Evolutionary conservation across 768 basidiomycete species (phyloP).

Genomic region (Pulveroboletus ravenelii): DNA sequence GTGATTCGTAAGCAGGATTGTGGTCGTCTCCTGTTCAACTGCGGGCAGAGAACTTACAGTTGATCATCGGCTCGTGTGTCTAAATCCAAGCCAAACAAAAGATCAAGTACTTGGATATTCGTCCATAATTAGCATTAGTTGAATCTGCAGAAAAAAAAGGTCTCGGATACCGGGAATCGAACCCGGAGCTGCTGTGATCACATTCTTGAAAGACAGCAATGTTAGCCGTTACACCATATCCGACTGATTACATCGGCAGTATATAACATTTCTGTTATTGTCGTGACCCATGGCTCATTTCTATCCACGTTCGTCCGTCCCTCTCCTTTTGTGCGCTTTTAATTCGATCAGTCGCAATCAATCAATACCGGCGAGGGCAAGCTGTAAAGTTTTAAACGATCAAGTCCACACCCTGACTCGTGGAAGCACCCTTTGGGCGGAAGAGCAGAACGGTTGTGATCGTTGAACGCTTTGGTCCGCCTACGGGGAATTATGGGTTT

Average conservation of each 20-base stretch:
- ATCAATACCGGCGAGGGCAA: too few species aligned
- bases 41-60: neutral
- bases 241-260: constrained; percentile 5
- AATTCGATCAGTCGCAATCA: too few species aligned
- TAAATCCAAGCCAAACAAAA: neutral
- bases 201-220: constrained; percentile 31
- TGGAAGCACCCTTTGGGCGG: too few species aligned
- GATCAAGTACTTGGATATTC: neutral
- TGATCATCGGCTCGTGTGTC: neutral
- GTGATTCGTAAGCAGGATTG: too few species aligned
- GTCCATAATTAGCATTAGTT: neutral
- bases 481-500: too few species aligned
- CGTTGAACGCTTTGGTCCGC: too few species aligned
- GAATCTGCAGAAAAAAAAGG: constrained; percentile 7
- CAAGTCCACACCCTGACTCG: too few species aligned
- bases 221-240: constrained; percentile 35
- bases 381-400: too few species aligned
- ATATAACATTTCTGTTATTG: too few species aligned
- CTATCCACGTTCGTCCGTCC: too few species aligned
- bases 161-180: constrained; percentile 35
- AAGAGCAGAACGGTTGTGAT: too few species aligned
- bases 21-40: neutral
- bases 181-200: constrained; percentile 34
- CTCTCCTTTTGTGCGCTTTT: too few species aligned
- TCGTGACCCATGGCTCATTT: neutral